Base-by-base conservation (phyloP, 2,329 filamentous ascomycete genomes). In the Orbilia oligospora region DNA sequence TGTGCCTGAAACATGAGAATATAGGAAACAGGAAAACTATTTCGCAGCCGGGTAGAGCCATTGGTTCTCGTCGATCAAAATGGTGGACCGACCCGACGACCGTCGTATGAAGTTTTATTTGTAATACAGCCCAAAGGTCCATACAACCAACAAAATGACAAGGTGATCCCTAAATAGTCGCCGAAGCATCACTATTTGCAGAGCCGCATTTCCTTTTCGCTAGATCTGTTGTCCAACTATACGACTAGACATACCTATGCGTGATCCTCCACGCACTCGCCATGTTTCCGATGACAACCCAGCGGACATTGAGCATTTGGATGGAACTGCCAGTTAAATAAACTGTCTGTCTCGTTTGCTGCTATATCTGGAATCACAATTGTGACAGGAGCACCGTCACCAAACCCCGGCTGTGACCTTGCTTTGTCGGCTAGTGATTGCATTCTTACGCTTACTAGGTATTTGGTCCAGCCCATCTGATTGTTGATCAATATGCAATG, bases 321-420 rank as follows among this genome's bases (percentile, higher is more conserved):
- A 6, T 44, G 41, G 27, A 77, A 77, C 53, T 77, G 73, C 73
- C 73, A 77, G 30, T 67, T 53, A 51, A 77, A 77, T 12, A 77
- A 16, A n/a, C 24, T 27, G 5, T 77, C 67, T 3, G 73, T 77
- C 67, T 77, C 73, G 44, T 77, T 71, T n/a, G 73, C 41, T 5
- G 73, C 73, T n/a, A 77, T 71, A n/a, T 53, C 63, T 5, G 67
- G 41, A 6, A 64, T 49, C 3, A 77, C 73, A n/a, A 53, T 22
- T 4, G 73, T 77, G 22, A 77, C 71, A 5, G 73, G 73, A 3
- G 51, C 71, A 5, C 73, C 73, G 6, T 56, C 53, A 3, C 73
- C 73, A 12, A 77, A 77, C 1, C 73, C 73, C 3, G 61, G 51
- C 27, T 77, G 73, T 8, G 33, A 51, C 3, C 51, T 56, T 5